Percentiles rank a stretch among this genome's conserved stretches.
These are phyloP conservation scores for Asclepias syriaca DNA, from an alignment of 257 asterid genomes.

Conservation along the genomic window DNA sequence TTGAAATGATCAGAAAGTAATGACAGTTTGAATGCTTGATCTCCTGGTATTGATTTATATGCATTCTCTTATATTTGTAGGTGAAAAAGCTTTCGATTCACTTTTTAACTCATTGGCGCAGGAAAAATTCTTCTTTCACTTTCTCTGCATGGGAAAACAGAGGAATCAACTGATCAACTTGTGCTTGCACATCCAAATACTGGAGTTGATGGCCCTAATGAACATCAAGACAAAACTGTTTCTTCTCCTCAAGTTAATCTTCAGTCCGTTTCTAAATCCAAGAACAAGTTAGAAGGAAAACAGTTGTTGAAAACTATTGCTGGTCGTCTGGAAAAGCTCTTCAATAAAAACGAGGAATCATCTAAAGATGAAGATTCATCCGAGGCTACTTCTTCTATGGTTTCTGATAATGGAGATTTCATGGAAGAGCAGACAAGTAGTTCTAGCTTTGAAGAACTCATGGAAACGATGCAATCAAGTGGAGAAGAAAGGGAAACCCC, in stretches of 20 bases:
- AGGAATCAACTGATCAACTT: slow-evolving; percentile 31
- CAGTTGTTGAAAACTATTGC: slow-evolving; percentile 61
- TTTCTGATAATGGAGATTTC: slow-evolving; percentile 50
- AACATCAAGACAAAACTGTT: slow-evolving; percentile 23
- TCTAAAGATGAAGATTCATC: slow-evolving; percentile 37
- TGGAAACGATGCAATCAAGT: slow-evolving; percentile 40
- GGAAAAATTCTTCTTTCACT: slow-evolving; percentile 74
- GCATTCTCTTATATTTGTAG: not conserved
- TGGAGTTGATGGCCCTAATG: slow-evolving; percentile 17
- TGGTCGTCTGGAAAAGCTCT: slow-evolving; percentile 57
- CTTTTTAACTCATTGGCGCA: slow-evolving; percentile 22
- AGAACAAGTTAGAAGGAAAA: slow-evolving; percentile 49
- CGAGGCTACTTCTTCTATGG: slow-evolving; percentile 28
- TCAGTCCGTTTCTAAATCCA: slow-evolving; percentile 25
- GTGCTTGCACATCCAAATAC: slow-evolving; percentile 25
- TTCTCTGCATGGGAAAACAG: slow-evolving; percentile 57
- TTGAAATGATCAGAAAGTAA: too few species aligned
- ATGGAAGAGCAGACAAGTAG: slow-evolving; percentile 26
- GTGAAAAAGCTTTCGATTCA: not conserved
- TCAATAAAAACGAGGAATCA: slow-evolving; percentile 50
- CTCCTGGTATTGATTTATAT: not conserved
- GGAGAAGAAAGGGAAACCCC: slow-evolving; percentile 43
- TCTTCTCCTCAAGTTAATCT: slow-evolving; percentile 31
- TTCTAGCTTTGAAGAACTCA: slow-evolving; percentile 45
- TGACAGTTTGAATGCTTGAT: not conserved